Base-by-base conservation (phyloP, 192 early-diverging fungal genomes). In the Umbelopsis sp. region DNA sequence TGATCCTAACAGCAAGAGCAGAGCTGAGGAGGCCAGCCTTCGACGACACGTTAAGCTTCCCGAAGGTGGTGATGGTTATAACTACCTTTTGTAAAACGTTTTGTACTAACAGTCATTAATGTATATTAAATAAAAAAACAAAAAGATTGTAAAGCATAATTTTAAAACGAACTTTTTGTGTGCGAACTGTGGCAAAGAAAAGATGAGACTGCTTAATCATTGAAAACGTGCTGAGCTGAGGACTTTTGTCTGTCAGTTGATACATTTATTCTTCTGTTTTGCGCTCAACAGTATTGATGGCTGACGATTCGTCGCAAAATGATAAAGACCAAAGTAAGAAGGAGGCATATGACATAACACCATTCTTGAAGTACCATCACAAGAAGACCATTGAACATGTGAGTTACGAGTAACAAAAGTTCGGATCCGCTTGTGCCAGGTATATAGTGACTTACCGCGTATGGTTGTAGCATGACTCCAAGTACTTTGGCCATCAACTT, bases 1-100 rank as follows among this genome's bases (percentile, higher is more conserved):
- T 43, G 76, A 77, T n/a, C 71, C 76, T 59, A 77, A 77, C 21
- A 69, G 71, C 31, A 77, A 77, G 36, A 73, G 71, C 25, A 77
- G 56, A 31, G 29, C 56, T 62, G 56, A 62, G n/a, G n/a, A n/a
- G 26, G 10, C 56, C 31, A 36, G 2, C 34, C 29, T 62, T 20
- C 56, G 56, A 62, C 56, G 56, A 62, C 29, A 62, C 14, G 31
- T 32, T 31, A 62, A 62, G 56, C 16, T 17, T 4, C 29, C 56
- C 17, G 12, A n/a, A n/a, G n/a, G 16, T 5, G 31, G 29, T 34
- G 56, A 62, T 16, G 14, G 26, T 20, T 62, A 62, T 17, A 34
- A 62, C 31, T 62, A 32, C 29, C 56, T 62, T 62, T 62, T 62
- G 56, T 62, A 62, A n/a, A 62, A 34, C 20, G 52, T 25, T 32